Base-by-base conservation (phyloP, 176 grass and related monocot genomes). In the Luzula sylvatica region DNA sequence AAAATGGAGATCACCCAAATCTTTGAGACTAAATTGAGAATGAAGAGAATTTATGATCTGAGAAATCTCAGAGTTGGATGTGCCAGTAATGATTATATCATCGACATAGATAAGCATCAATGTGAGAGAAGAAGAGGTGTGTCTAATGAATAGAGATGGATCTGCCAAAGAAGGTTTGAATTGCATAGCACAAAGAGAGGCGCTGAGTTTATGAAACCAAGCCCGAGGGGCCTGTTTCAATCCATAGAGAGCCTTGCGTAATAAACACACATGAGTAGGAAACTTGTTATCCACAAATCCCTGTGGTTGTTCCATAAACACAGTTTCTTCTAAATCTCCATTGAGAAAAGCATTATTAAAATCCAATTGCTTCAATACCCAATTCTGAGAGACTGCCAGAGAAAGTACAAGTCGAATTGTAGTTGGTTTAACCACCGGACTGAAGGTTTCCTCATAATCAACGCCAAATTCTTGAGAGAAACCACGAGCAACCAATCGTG, bases 361-460 rank as follows among this genome's bases (percentile, higher is more conserved):
- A n/a, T 65, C 59, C 3, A 65, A 2, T 32, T 65, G 40, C 9
- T 5, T 9, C 13, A 65, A n/a, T 15, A 9, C 42, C 42, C 18
- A 65, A 9, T 11, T 15, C 3, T 8, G 8, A 3, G 42, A 4
- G 11, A 12, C 14, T 1, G 42, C 59, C 26, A 65, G 11, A 2
- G 42, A 12, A 1, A 65, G 22, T 3, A 65, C 9, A 0, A 30
- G 23, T 12, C 12, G 21, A 25, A 65, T 65, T 8, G 21, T 65
- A 2, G 5, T 35, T 14, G 18, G 40, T 26, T 46, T 44, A 17
- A 50, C 28, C 3, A 50, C 56, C 17, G 16, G 59, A 13, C 17
- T 27, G 7, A 48, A 65, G 0, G 40, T 65, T 50, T 65, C 17
- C 14, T 39, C 7, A 60, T 21, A 60, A 43, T 42, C 30, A 39